Conservation (phyloP, 148 eudicot species). For the Fallopia convolvulus region DNA sequence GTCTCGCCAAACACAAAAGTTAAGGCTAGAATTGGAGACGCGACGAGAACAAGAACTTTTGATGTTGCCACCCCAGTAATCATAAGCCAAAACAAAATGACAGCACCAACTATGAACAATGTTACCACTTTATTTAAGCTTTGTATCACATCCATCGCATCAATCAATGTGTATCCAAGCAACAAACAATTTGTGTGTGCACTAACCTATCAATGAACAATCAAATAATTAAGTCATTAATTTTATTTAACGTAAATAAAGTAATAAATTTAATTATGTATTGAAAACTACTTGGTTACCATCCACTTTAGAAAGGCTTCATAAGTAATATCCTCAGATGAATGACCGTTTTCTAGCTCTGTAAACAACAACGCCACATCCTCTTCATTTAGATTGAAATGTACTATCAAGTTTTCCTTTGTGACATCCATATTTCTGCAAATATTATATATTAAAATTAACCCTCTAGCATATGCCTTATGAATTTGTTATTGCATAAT, state of each 20-base stretch:
- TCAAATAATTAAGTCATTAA: background rate
- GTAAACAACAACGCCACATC: background rate
- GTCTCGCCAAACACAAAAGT: constrained; percentile 3
- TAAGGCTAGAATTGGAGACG: background rate
- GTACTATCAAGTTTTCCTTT: background rate
- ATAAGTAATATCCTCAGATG: background rate
- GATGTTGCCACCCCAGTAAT: background rate
- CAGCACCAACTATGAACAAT: background rate
- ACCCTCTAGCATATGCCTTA: no score
- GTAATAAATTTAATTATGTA: background rate
- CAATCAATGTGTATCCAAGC: constrained; percentile 5
- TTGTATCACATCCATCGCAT: background rate
- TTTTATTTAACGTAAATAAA: background rate
- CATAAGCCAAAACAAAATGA: background rate
- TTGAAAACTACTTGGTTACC: background rate
- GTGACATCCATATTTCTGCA: background rate
- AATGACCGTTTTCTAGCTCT: background rate
- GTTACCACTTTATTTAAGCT: background rate
- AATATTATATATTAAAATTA: background rate
- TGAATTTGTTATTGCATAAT: no score
- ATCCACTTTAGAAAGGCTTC: constrained; percentile 8
- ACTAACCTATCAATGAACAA: background rate
- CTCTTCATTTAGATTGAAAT: background rate
- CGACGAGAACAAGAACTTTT: background rate
- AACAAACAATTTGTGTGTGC: background rate